Base-by-base conservation (phyloP, 2,329 filamentous ascomycete species). In the Colletotrichum neosansevieriae region DNA sequence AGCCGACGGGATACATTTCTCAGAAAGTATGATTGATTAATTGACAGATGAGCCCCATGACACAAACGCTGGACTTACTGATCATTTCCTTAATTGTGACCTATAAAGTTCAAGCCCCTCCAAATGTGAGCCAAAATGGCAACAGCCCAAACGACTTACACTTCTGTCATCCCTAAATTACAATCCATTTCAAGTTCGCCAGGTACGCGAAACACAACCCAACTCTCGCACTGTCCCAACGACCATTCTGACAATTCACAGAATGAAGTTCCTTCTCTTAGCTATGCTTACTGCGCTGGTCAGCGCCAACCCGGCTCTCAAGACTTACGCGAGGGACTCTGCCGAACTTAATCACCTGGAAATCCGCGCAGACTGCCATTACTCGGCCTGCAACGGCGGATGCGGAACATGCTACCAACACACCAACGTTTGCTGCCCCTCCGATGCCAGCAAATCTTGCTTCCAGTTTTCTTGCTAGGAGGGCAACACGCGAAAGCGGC, bases 261-360 rank as follows among this genome's bases (percentile, higher is more conserved):
- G 47, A 50, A 50, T 50, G 47, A 50, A 50, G 47, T 29, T 50
- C 13, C 6, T 50, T 5, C 4, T 50, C 0, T n/a, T 50, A 13
- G 21, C 47, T 50, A 29, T n/a, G 47, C 13, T 50, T 3, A 29
- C 21, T 3, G 47, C 47, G 47, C 47, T 50, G 47, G 47, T 29
- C 47, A 50, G 47, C 47, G 47, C 47, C 15, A 50, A 50, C 21
- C 47, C 47, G 47, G 47, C 47, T 29, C 47, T 50, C 7, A 50
- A 50, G 47, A 50, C 47, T n/a, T 50, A 50, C 47, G 47, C 47
- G 19, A 50, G 47, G 21, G 47, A 50, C 47, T 50, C 47, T 0
- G 1, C 47, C 47, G 47, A 50, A 1, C 47, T 50, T 2, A n/a
- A 50, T 32, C 47, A 50, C 21, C 47, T 50, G 1, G 19, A 50